Base-by-base conservation (phyloP, 768 basidiomycete species). In the Coprinopsis sp. region DNA sequence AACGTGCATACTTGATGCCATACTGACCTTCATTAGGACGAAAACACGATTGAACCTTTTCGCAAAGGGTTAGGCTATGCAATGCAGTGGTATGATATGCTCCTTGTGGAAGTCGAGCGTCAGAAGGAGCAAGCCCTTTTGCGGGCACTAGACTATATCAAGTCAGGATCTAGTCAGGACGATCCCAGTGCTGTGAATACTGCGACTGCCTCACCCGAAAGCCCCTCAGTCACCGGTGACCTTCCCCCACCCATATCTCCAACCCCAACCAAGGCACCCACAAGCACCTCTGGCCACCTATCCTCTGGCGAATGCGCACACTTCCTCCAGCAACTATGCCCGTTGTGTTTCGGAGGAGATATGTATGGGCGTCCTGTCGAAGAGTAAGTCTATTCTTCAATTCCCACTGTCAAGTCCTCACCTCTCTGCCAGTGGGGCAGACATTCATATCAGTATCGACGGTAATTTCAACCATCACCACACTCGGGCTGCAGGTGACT, bases 381-480 rank as follows among this genome's bases (percentile, higher is more conserved):
- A 3, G 42, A 57, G 58, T 60, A 47, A 37, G 65, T 43, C n/a
- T 33, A 4, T 16, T 40, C 8, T 39, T 47, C 1, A 13, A 7
- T 21, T 34, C 14, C 2, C 24, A 46, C 22, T 18, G 42, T 14
- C n/a, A 25, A 37, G 16, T 22, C 30, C 52, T 38, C 50, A 4
- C 13, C 16, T 19, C 43, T 18, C 25, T 23, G n/a, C n/a, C 16
- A 63, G 67, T 1, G 67, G 71, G 0, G 63, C 58, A 2, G 67
- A 73, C 44, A 54, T 72, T 7, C 68, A 70, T 30, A 50, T 73
- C 1, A 59, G 59, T 0, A 55, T 57, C 0, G 69, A 73, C n/a
- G 67, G 67, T 0, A 70, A 69, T 30, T 72, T 72, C 48, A 64
- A 68, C 37, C 67, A 73, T 44, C 51, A 59, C 0, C 71, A 75